Evolutionary conservation across 306 rosid species (phyloP).

Genomic region (Glycine tomentella): DNA sequence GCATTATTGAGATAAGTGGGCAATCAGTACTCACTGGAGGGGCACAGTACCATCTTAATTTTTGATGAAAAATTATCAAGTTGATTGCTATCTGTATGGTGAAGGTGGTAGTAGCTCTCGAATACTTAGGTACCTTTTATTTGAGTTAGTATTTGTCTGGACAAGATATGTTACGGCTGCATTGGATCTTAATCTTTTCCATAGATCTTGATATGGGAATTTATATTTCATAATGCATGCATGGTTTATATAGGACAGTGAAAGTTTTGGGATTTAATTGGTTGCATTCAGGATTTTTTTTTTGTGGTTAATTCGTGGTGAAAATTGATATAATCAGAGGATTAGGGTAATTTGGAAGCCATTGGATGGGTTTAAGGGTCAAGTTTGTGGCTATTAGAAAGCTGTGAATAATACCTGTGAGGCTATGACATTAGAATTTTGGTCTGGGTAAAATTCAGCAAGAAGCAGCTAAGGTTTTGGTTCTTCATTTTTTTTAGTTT

Average conservation of each 20-base stretch:
- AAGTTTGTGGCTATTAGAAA: slow-evolving; percentile 14
- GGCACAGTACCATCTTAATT: background rate
- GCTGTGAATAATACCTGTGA: slow-evolving; percentile 20
- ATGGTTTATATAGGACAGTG: background rate
- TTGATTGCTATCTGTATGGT: slow-evolving; percentile 10
- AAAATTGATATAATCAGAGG: background rate
- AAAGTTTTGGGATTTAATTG: slow-evolving; percentile 21
- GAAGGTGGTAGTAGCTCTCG: background rate
- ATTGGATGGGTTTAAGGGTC: slow-evolving; percentile 1
- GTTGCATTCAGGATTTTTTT: background rate
- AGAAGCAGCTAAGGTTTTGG: background rate
- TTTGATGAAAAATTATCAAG: slow-evolving; percentile 15
- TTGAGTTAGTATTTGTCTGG: slow-evolving; percentile 18
- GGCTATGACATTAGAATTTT: background rate
- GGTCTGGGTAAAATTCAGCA: background rate
- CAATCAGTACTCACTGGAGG: slow-evolving; percentile 26
- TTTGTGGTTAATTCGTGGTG: slow-evolving; percentile 17
- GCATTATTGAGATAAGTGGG: background rate
- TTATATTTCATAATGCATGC: background rate
- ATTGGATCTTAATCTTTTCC: slow-evolving; percentile 24
- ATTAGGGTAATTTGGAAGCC: slow-evolving; percentile 19
- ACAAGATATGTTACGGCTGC: slow-evolving; percentile 5
- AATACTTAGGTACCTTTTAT: background rate
- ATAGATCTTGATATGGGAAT: slow-evolving; percentile 7
- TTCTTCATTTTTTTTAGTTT: background rate